Conservation (phyloP, 805 yeast species). For the Suhomyces xylopsoci region DNA sequence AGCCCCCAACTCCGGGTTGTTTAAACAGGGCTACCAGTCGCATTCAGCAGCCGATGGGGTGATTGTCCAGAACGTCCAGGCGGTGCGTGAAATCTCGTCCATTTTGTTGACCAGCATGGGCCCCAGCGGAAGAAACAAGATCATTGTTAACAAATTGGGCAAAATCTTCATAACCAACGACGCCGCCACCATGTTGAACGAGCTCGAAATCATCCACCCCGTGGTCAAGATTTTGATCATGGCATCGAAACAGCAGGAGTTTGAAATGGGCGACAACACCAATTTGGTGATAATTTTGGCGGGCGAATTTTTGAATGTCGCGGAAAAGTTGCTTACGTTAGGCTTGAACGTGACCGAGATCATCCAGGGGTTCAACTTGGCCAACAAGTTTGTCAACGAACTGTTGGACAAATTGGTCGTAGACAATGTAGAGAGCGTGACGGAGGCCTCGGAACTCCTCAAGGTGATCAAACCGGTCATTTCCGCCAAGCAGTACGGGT, state of each 20-base stretch:
- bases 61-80: slow-evolving; percentile 85
- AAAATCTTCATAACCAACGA: slow-evolving; percentile 90
- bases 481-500: slow-evolving; percentile 90
- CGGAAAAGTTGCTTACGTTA: slow-evolving; percentile 77
- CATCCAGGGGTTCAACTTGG: slow-evolving; percentile 87
- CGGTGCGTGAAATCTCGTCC: slow-evolving; percentile 87
- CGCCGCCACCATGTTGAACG: slow-evolving; percentile 96
- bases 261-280: slow-evolving; percentile 96
- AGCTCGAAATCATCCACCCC: slow-evolving; percentile 92
- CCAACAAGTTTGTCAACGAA: slow-evolving; percentile 69
- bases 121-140: slow-evolving; percentile 95
- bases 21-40: slow-evolving; percentile 91
- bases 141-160: slow-evolving; percentile 84
- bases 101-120: slow-evolving; percentile 95
- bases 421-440: slow-evolving; percentile 57
- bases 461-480: slow-evolving; percentile 84
- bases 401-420: slow-evolving; percentile 66
- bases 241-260: slow-evolving; percentile 97
- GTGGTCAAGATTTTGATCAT: slow-evolving; percentile 93
- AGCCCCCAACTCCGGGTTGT: slow-evolving; percentile 90
- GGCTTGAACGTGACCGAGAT: slow-evolving; percentile 93
- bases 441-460: slow-evolving; percentile 51
- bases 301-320: slow-evolving; percentile 83
- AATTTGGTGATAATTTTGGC: slow-evolving; percentile 89
- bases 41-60: slow-evolving; percentile 93